phyloP scores from a whole-genome alignment of 345 rosid species.

The Pistacia vera region DNA sequence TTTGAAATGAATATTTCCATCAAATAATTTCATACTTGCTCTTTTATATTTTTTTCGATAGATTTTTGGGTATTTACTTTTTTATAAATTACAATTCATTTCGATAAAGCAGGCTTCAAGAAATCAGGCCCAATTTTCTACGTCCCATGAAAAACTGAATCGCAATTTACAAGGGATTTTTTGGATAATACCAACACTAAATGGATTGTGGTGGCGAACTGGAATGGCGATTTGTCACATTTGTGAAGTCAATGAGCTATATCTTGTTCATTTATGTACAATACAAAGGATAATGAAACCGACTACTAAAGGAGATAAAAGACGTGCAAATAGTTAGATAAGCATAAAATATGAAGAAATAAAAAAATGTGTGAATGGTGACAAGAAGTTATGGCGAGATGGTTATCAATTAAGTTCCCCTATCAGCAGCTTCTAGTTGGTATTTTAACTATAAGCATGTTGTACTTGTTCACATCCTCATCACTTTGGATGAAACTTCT shows the following conservation, averaged over 20 bases:
- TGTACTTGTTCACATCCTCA: neutral
- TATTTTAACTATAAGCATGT: neutral
- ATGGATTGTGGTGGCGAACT: too few species aligned
- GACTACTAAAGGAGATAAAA: neutral
- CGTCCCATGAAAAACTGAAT: too few species aligned
- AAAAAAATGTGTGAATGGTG: neutral
- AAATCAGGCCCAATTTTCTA: too few species aligned
- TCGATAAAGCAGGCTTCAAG: too few species aligned
- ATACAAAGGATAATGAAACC: neutral
- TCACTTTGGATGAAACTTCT: neutral
- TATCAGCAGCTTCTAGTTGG: neutral
- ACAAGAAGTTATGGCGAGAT: constrained; percentile 27
- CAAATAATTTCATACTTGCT: too few species aligned
- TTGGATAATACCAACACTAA: too few species aligned
- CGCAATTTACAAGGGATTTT: too few species aligned
- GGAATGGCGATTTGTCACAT: neutral
- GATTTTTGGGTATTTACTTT: too few species aligned
- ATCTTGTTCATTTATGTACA: neutral
- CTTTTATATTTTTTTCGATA: too few species aligned
- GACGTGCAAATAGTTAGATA: neutral
- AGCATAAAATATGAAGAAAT: neutral
- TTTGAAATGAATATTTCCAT: too few species aligned
- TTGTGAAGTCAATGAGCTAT: neutral
- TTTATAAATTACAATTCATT: too few species aligned
- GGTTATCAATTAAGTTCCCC: constrained; percentile 18